These are phyloP conservation scores for Chytriomyces sp. DNA, from an alignment of 192 early-diverging fungal genomes.

Conservation along the genomic window DNA sequence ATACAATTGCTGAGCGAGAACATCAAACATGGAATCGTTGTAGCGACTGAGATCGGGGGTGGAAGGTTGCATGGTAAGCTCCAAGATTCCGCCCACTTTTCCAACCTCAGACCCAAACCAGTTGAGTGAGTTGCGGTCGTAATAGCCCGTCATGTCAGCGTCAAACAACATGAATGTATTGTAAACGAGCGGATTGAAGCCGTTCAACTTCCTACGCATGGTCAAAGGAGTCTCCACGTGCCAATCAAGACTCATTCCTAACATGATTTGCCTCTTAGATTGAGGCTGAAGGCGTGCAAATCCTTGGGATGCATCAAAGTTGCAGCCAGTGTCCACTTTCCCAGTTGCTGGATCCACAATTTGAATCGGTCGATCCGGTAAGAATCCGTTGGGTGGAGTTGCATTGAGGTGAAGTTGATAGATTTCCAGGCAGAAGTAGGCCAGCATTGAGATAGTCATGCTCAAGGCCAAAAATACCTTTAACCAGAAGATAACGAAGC, in stretches of 20 bases:
- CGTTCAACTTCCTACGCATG: constrained; percentile 11
- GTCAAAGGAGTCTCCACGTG: constrained; percentile 4
- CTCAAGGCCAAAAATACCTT: constrained; percentile 15
- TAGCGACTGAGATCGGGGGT: constrained; percentile 10
- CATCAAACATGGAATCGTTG: constrained; percentile 25
- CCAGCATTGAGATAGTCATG: neutral
- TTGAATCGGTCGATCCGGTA: neutral
- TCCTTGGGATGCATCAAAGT: neutral
- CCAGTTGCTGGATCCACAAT: constrained; percentile 1
- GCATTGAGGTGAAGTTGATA: constrained; percentile 21
- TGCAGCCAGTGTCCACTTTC: neutral
- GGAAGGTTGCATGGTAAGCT: constrained; percentile 38
- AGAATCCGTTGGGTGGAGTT: neutral
- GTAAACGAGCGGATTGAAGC: constrained; percentile 22
- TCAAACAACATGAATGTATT: constrained; percentile 38
- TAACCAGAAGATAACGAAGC: constrained; percentile 23
- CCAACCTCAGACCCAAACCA: constrained; percentile 41
- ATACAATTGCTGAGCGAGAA: constrained; percentile 24
- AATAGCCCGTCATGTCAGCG: neutral
- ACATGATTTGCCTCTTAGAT: neutral
- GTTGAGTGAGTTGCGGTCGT: constrained; percentile 10
- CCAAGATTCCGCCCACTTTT: constrained; percentile 34
- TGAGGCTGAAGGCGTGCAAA: constrained; percentile 25
- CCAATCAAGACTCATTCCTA: constrained; percentile 39
- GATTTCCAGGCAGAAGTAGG: constrained; percentile 2